These are phyloP conservation scores for Zizania latifolia DNA, from an alignment of 176 grass and related monocot genomes.

Conservation along the genomic window DNA sequence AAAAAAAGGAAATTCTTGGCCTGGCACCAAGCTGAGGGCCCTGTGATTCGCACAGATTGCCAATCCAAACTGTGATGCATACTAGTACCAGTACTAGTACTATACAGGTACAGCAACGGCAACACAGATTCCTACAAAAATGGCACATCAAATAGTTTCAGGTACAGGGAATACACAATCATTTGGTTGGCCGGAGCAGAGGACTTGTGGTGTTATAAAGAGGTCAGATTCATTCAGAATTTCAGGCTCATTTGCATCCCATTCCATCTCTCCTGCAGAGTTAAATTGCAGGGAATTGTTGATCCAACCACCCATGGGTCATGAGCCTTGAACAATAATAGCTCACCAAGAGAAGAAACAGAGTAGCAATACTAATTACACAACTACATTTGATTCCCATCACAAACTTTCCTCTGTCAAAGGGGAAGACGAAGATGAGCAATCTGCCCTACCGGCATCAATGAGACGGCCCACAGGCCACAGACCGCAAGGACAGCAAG, in stretches of 20 bases:
- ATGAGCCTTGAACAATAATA: slow-evolving; percentile 8
- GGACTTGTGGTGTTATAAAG: neutral
- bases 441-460: slow-evolving; percentile 16
- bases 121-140: neutral
- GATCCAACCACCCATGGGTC: slow-evolving; percentile 7
- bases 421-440: neutral
- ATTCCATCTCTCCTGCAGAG: neutral
- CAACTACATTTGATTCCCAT: slow-evolving; percentile 29
- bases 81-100: too few species aligned
- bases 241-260: neutral
- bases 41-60: neutral
- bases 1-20: neutral
- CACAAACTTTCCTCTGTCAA: neutral
- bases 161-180: neutral
- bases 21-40: neutral
- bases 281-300: neutral
- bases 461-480: slow-evolving; percentile 3
- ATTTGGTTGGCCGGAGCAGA: neutral
- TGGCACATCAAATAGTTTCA: neutral
- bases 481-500: slow-evolving; percentile 18
- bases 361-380: slow-evolving; percentile 12
- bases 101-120: neutral
- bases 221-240: neutral
- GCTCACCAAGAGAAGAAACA: neutral
- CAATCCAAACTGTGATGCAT: neutral